Evolutionary conservation across 2,329 filamentous ascomycete genomes (phyloP).

Genomic region (Xylaria sp.): DNA sequence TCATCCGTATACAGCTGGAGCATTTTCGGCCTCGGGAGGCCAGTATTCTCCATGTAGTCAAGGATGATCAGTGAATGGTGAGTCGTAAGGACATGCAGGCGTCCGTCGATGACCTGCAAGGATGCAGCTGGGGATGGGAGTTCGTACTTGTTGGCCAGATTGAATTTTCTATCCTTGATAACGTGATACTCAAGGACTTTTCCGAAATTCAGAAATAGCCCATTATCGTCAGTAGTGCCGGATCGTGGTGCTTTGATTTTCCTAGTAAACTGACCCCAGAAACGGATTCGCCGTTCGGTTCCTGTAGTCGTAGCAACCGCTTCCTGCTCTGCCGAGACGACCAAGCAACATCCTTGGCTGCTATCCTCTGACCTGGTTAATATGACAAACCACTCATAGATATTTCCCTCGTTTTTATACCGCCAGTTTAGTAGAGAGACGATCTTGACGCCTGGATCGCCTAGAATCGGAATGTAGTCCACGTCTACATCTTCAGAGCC

Average conservation of each 20-base stretch:
- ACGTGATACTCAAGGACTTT: conserved; percentile 65
- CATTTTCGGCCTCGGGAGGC: conserved; percentile 52
- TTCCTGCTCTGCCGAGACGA: conserved; percentile 61
- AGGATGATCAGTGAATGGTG: conserved; percentile 68
- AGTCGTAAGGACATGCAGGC: conserved; percentile 63
- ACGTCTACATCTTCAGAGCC: conserved; percentile 49
- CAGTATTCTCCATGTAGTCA: conserved; percentile 55
- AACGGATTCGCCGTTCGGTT: conserved; percentile 56
- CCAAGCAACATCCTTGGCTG: conserved; percentile 62
- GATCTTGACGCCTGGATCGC: conserved; percentile 67
- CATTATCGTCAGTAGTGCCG: conserved; percentile 64
- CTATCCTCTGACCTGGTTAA: conserved; percentile 55
- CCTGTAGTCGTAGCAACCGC: conserved; percentile 40
- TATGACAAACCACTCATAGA: conserved; percentile 72
- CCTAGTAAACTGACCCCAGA: conserved; percentile 60
- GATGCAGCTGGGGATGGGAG: conserved; percentile 65
- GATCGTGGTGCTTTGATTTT: conserved; percentile 65
- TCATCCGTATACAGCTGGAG: conserved; percentile 59
- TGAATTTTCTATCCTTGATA: conserved; percentile 67
- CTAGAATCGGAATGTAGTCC: conserved; percentile 66
- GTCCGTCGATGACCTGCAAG: conserved; percentile 60
- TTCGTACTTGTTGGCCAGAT: conserved; percentile 57
- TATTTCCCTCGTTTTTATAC: conserved; percentile 65
- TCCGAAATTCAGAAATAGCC: conserved; percentile 67
- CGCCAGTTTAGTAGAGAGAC: conserved; percentile 73